phyloP scores from a whole-genome alignment of 495 filamentous ascomycete species.

The Aspergillus sparsus region DNA sequence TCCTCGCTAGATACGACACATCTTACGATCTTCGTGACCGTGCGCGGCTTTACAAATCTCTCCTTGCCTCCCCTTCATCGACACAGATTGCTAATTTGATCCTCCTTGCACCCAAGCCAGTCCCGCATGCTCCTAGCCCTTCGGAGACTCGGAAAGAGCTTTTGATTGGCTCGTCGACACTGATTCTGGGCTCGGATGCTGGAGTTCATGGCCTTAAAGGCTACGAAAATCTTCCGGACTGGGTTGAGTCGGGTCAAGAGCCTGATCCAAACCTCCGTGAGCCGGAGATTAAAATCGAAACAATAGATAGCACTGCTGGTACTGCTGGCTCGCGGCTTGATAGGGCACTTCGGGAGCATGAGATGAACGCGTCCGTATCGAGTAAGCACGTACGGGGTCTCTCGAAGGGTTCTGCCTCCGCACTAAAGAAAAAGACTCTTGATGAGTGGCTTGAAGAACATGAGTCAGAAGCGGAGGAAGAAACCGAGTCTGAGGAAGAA shows the following conservation, averaged over 20 bases:
- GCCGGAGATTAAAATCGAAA: slow-evolving; percentile 34
- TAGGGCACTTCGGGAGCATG: slow-evolving; percentile 48
- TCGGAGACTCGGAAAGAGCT: slow-evolving; percentile 76
- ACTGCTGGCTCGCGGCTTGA: slow-evolving; percentile 70
- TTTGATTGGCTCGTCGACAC: slow-evolving; percentile 76
- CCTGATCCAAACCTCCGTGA: slow-evolving; percentile 75
- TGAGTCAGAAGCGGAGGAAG: slow-evolving; percentile 49
- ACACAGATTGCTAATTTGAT: slow-evolving; percentile 87
- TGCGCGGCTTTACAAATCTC: slow-evolving; percentile 78
- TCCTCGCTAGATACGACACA: slow-evolving; percentile 85
- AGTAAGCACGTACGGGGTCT: slow-evolving; percentile 24
- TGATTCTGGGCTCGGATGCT: slow-evolving; percentile 76
- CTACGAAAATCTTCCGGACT: slow-evolving; percentile 76
- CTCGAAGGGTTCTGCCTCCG: slow-evolving; percentile 14
- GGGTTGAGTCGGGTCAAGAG: slow-evolving; percentile 79
- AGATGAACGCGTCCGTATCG: slow-evolving; percentile 28
- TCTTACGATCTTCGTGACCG: slow-evolving; percentile 95
- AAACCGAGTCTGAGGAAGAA: slow-evolving; percentile 51
- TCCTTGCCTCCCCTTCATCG: slow-evolving; percentile 70
- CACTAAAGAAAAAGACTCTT: slow-evolving; percentile 64
- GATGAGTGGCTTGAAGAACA: slow-evolving; percentile 81
- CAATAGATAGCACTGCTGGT: slow-evolving; percentile 33
- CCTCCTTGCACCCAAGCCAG: slow-evolving; percentile 90
- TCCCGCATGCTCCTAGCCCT: slow-evolving; percentile 82
- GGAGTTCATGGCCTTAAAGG: slow-evolving; percentile 70